Evolutionary conservation across 2,329 filamentous ascomycete genomes (phyloP), one percentile per base, ranked within the genome.

Genomic region (Cladosporium cucumerinum): DNA sequence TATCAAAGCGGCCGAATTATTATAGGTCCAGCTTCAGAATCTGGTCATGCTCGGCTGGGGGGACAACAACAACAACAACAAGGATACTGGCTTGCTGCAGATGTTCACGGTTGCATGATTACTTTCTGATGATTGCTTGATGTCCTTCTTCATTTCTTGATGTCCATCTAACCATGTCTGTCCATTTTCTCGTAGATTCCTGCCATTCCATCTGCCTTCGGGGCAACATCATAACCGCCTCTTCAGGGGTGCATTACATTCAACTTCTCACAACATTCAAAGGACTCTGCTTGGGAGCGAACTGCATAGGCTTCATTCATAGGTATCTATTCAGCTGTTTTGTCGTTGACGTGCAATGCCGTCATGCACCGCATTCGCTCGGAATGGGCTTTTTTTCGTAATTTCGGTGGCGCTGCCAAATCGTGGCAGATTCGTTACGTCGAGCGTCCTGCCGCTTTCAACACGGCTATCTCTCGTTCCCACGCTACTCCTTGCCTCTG

Each of bases 401-500:
- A 55, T 55, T 62, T 62, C 34, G 65, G 60, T 65, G 67, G 65
- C 30, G 60, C 60, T 62, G 60, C 60, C 60, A 46, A 28, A 26
- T 55, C 49, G 34, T 62, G 60, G 51, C 49, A 62, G 60, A 62
- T 25, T 62, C 60, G 60, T 62, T 62, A 62, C 34, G 34, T 28
- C 48, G 18, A 46, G 68, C 67, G 23, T 90, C 90, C 80, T 82
- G 81, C 66, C 81, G 77, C 76, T 89, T 90, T 48, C 18, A 52
- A 61, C 84, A 30, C 51, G 51, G 25, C 30, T 90, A 87, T 86
- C 91, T 93, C 87, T 93, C 96, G 84, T 91, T 95, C 84, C 92
- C 92, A 77, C 92, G 93, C 78, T 93, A 93, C 82, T 91, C 91
- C 81, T 91, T 92, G 70, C 89, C 84, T 61, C 81, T 81, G 51